Evolutionary conservation across 148 eudicot genomes (phyloP).

Genomic region (Bassia scoparia): DNA sequence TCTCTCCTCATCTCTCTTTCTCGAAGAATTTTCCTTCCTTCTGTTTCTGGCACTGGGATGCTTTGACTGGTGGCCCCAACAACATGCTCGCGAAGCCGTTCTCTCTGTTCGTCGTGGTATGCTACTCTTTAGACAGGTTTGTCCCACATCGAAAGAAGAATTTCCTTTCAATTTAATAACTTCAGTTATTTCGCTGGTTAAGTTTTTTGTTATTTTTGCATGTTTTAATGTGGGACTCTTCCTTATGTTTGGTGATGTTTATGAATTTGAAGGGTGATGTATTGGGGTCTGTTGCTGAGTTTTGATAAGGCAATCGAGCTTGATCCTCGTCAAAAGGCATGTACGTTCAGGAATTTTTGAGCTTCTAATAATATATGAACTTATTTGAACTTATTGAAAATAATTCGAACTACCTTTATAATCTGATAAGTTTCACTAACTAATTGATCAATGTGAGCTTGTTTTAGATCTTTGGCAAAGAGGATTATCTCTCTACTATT

Average conservation of each 20-base stretch:
- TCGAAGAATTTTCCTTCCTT: slow-evolving; percentile 46
- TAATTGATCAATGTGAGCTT: neutral
- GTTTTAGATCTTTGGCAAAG: slow-evolving; percentile 94
- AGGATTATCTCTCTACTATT: slow-evolving; percentile 87
- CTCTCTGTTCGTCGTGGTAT: slow-evolving; percentile 73
- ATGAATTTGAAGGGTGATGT: slow-evolving; percentile 71
- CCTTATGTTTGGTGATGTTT: neutral
- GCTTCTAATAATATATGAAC: neutral
- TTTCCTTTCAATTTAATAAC: too few species aligned
- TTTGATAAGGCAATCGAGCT: slow-evolving; percentile 83
- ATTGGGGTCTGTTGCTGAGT: slow-evolving; percentile 66
- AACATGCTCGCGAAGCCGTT: slow-evolving; percentile 50
- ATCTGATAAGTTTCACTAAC: neutral
- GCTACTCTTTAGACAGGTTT: slow-evolving; percentile 73
- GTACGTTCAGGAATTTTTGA: slow-evolving; percentile 39
- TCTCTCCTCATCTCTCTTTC: slow-evolving; percentile 27
- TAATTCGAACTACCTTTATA: too few species aligned
- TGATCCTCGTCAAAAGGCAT: slow-evolving; percentile 93
- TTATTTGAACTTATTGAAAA: too few species aligned
- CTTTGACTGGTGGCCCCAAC: slow-evolving; percentile 57
- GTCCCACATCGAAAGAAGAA: neutral
- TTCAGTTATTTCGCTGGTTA: too few species aligned
- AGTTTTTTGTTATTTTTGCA: neutral
- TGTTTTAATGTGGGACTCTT: neutral
- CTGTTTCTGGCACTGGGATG: slow-evolving; percentile 86